Base-by-base conservation (phyloP, 805 yeast genomes). In the Lachancea kluyveri region DNA sequence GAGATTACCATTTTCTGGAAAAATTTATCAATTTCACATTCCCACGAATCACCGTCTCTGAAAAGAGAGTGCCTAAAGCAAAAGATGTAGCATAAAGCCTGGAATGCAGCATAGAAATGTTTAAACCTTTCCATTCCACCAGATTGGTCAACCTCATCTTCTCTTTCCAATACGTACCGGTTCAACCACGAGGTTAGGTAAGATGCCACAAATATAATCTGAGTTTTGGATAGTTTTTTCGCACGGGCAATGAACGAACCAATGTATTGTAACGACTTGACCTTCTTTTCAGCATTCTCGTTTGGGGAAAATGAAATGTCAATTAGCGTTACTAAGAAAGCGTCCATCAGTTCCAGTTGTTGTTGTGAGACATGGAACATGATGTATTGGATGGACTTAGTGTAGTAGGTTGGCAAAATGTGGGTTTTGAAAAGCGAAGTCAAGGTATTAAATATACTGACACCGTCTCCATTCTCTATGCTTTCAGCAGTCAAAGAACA, bases 161-260 rank as follows among this genome's bases (percentile, higher is more conserved):
- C 97, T 46, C 97, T 70, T 57, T 88, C 96, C 26, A 68, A 65
- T 20, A 88, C 78, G 53, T 79, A 90, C 42, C 80, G 72, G 45
- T 79, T 75, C 41, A 90, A 62, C 96, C 96, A 90, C 15, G 79
- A 79, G 15, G 81, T 73, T 24, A 90, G 64, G 52, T 84, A 85
- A 37, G 84, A 74, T n/a, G 85, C 73, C 10, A 92, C 88, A 54
- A 83, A 83, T 6, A 79, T 68, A 13, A 92, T 68, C 57, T 90
- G 96, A 22, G 74, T 67, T 31, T 73, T 72, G 2, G 83, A 65
- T 17, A 90, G 64, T 24, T 73, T 72, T 41, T 77, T 75, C 8
- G 95, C 95, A 35, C 98, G 71, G 1, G 97, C 92, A 37, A 90
- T 74, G 50, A 78, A 90, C 2, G 96, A 85, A 1, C 95, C 79